Percentiles rank a stretch among this genome's conserved stretches.
phyloP scores from a whole-genome alignment of 768 basidiomycete genomes.

The Suillus bovinus region DNA sequence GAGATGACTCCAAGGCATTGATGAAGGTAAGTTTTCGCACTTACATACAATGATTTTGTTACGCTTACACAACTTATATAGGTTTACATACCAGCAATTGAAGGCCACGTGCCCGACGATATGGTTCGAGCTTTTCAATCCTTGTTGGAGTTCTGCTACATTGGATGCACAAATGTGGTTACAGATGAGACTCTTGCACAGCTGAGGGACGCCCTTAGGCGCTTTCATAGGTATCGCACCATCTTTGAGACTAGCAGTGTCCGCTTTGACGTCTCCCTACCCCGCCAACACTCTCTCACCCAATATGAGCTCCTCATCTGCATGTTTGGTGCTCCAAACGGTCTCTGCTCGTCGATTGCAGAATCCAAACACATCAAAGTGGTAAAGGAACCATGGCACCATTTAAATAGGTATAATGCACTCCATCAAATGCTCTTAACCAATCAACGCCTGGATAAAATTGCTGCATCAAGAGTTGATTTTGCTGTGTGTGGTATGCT shows the following conservation, averaged over 20 bases:
- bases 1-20: conserved; percentile 19
- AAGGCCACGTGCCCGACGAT: conserved; percentile 29
- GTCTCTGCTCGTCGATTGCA: conserved; percentile 10
- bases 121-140: conserved; percentile 25
- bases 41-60: neutral
- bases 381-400: neutral
- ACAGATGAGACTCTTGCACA: conserved; percentile 8
- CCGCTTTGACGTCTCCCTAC: conserved; percentile 15
- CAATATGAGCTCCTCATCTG: conserved; percentile 13
- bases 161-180: conserved; percentile 12
- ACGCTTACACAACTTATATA: conserved; percentile 7
- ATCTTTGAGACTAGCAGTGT: conserved; percentile 17
- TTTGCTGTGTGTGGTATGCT: conserved; percentile 26
- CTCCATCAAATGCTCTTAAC: neutral
- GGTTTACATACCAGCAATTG: conserved; percentile 34
- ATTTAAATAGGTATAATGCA: neutral
- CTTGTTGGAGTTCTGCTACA: conserved; percentile 33
- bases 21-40: conserved; percentile 23
- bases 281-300: conserved; percentile 18
- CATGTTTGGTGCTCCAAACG: neutral
- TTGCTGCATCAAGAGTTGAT: conserved; percentile 19
- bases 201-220: conserved; percentile 11
- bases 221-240: conserved; percentile 7
- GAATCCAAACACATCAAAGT: neutral
- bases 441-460: conserved; percentile 19